phyloP scores from a whole-genome alignment of 257 asterid genomes.

The Cynanchum wilfordii region DNA sequence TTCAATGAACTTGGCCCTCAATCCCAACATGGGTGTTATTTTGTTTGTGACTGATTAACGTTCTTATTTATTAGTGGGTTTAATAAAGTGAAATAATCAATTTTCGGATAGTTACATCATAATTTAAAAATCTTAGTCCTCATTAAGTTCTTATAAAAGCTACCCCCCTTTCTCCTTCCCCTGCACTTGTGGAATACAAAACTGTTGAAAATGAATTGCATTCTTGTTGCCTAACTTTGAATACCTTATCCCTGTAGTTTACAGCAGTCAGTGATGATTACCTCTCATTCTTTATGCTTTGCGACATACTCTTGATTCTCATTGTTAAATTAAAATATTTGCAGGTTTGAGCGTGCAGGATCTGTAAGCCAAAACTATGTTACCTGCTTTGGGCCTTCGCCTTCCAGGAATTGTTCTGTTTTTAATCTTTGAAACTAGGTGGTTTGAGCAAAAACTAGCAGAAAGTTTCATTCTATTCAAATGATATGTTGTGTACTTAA shows the following conservation, averaged over 20 bases:
- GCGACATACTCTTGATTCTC: neutral
- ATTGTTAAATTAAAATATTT: neutral
- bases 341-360: slow-evolving; percentile 11
- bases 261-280: neutral
- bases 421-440: neutral
- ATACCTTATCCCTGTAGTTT: neutral
- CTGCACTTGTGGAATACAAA: too few relatives aligned
- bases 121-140: too few relatives aligned
- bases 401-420: neutral
- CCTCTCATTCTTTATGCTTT: neutral
- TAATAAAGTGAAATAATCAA: neutral
- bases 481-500: too few relatives aligned
- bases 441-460: too few relatives aligned
- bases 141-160: too few relatives aligned
- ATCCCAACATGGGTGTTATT: neutral
- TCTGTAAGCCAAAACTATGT: neutral
- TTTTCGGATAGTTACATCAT: neutral
- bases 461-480: too few relatives aligned
- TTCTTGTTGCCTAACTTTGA: neutral
- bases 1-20: neutral
- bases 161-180: too few relatives aligned
- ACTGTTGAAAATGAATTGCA: neutral
- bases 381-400: neutral
- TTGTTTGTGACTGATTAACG: neutral
- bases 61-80: neutral